These are phyloP conservation scores for Bipolaris victoriae DNA, from an alignment of 2,329 filamentous ascomycete species.

Conservation along the genomic window DNA sequence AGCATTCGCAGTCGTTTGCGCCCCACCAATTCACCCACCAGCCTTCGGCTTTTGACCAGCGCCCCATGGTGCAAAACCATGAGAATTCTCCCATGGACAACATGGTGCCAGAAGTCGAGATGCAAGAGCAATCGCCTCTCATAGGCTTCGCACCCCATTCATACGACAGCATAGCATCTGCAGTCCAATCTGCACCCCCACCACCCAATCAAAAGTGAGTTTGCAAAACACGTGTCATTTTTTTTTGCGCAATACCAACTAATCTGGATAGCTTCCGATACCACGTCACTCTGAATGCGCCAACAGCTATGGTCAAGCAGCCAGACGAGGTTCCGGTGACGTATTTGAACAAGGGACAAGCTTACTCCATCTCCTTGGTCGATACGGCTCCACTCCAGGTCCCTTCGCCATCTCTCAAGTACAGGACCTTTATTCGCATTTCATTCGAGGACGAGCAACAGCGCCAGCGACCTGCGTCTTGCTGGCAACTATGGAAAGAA, in stretches of 20 bases:
- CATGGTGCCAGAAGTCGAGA: constrained; percentile 60
- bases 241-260: constrained; percentile 19
- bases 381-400: constrained; percentile 71
- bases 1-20: constrained; percentile 64
- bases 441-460: constrained; percentile 98
- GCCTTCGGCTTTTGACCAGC: constrained; percentile 74
- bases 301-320: constrained; percentile 94
- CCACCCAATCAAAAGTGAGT: constrained; percentile 57
- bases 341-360: constrained; percentile 96
- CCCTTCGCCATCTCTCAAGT: constrained; percentile 67
- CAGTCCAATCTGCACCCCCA: constrained; percentile 40
- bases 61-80: constrained; percentile 68
- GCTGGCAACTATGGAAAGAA: constrained; percentile 96
- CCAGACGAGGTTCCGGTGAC: constrained; percentile 93
- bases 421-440: constrained; percentile 90
- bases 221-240: neutral
- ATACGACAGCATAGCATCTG: constrained; percentile 55
- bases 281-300: constrained; percentile 86
- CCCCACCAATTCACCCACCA: constrained; percentile 82
- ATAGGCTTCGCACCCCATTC: constrained; percentile 62
- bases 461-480: constrained; percentile 77
- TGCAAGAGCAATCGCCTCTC: constrained; percentile 67
- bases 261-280: constrained; percentile 74
- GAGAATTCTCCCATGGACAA: constrained; percentile 71
- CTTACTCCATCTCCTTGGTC: constrained; percentile 83